Conservation (phyloP, 148 eudicot genomes). For the Chenopodium suecicum region DNA sequence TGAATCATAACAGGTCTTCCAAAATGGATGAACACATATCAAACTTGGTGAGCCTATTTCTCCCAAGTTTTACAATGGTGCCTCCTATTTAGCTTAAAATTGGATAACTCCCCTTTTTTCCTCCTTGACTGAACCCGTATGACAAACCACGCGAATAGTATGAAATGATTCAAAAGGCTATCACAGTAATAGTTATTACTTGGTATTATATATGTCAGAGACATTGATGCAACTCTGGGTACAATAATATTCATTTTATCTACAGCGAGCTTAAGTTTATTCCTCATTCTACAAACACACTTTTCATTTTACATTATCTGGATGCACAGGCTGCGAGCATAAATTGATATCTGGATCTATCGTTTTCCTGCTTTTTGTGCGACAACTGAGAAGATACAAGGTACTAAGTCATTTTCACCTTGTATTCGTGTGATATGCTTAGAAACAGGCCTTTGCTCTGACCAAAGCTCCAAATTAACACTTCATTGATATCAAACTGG, state of each 20-base stretch:
- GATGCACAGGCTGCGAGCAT: background rate
- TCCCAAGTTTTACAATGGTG: too few species aligned
- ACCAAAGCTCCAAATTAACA: constrained; percentile 93
- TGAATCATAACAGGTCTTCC: too few species aligned
- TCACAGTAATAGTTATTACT: too few species aligned
- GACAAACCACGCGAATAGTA: too few species aligned
- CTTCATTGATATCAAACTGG: constrained; percentile 58
- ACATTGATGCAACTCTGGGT: too few species aligned
- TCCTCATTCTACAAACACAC: background rate
- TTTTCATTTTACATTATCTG: background rate
- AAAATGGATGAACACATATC: too few species aligned
- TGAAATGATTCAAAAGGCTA: too few species aligned
- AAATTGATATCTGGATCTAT: background rate
- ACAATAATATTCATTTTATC: background rate
- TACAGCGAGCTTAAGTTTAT: background rate
- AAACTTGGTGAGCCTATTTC: too few species aligned
- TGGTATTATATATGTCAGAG: too few species aligned
- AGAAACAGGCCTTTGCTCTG: constrained; percentile 93
- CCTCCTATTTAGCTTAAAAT: too few species aligned
- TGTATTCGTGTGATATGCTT: constrained; percentile 74
- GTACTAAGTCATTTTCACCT: constrained; percentile 42
- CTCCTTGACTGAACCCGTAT: too few species aligned
- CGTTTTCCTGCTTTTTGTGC: background rate
- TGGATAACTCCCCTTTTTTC: too few species aligned
- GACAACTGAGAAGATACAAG: background rate